Conservation (phyloP, 306 rosid species). For the Gynostemma pentaphyllum region DNA sequence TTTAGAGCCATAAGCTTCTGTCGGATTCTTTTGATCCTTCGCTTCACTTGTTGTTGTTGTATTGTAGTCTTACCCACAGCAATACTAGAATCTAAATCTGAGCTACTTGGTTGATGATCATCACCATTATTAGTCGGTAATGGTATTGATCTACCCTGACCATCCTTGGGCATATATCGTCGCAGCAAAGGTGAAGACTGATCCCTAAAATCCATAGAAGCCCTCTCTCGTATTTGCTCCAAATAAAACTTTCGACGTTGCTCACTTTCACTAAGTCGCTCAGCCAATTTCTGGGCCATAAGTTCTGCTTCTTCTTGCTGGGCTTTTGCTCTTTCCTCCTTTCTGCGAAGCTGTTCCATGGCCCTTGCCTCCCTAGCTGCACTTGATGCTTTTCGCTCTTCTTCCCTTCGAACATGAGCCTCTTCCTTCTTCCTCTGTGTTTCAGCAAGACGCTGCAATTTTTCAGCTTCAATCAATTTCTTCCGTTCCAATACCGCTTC, state of each 20-base stretch:
- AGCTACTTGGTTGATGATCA: slow-evolving; percentile 54
- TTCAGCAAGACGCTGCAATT: slow-evolving; percentile 96
- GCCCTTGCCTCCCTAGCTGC: slow-evolving; percentile 97
- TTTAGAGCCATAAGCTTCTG: slow-evolving; percentile 98
- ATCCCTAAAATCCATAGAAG: slow-evolving; percentile 95
- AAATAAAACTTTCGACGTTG: slow-evolving; percentile 89
- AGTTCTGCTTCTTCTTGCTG: slow-evolving; percentile 99
- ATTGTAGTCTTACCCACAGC: slow-evolving; percentile 43
- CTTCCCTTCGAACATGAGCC: slow-evolving; percentile 93
- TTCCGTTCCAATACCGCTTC: slow-evolving; percentile 95
- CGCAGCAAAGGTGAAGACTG: slow-evolving; percentile 85
- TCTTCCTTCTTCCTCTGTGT: slow-evolving; percentile 95
- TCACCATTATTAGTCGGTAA: slow-evolving; percentile 41
- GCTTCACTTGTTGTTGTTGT: slow-evolving; percentile 72
- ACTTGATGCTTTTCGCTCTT: slow-evolving; percentile 97
- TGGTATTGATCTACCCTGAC: slow-evolving; percentile 56
- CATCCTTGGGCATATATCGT: slow-evolving; percentile 55
- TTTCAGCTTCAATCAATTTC: slow-evolving; percentile 89
- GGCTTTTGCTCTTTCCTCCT: slow-evolving; percentile 96
- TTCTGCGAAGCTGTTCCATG: slow-evolving; percentile 87
- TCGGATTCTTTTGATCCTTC: slow-evolving; percentile 86
- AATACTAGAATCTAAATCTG: slow-evolving; percentile 43
- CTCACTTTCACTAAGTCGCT: slow-evolving; percentile 93
- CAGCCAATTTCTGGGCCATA: slow-evolving; percentile 93
- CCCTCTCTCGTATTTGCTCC: slow-evolving; percentile 96